Evolutionary conservation across 1,139 yeast genomes (phyloP).

Genomic region (Blastobotrys niveus): DNA sequence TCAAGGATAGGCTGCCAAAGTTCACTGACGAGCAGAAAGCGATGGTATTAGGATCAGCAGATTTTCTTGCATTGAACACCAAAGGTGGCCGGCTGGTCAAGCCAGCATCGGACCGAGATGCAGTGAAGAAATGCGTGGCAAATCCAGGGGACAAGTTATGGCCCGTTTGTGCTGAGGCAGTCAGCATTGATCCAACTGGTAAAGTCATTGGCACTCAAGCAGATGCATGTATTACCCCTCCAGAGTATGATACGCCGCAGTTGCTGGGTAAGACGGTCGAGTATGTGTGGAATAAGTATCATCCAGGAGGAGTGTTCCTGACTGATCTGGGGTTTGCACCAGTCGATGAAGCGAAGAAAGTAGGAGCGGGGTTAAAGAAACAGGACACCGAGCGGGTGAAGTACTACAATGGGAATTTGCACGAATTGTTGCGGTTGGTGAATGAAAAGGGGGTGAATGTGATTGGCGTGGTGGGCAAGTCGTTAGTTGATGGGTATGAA

Average conservation of each 20-base stretch:
- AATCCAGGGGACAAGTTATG: constrained; percentile 18
- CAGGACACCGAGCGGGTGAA: constrained; percentile 33
- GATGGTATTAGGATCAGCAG: constrained; percentile 29
- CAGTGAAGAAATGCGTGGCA: constrained; percentile 27
- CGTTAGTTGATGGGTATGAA: constrained; percentile 37
- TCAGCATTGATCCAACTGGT: constrained; percentile 25
- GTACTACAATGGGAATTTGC: constrained; percentile 34
- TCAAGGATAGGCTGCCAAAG: constrained; percentile 22
- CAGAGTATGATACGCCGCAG: constrained; percentile 25
- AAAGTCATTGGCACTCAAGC: constrained; percentile 34
- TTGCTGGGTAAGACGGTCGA: constrained; percentile 22
- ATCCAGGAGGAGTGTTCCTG: constrained; percentile 24
- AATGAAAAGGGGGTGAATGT: constrained; percentile 32
- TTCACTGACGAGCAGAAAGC: constrained; percentile 30
- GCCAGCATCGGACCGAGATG: constrained; percentile 27
- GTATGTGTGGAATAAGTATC: constrained; percentile 26
- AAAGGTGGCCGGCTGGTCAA: constrained; percentile 32
- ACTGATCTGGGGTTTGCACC: constrained; percentile 38
- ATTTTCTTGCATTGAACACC: constrained; percentile 38
- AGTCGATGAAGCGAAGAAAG: constrained; percentile 30
- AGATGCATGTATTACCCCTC: constrained; percentile 25
- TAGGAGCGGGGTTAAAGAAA: constrained; percentile 30
- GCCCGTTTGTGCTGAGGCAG: constrained; percentile 26
- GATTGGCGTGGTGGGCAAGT: constrained; percentile 37
- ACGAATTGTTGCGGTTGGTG: constrained; percentile 30